Conservation (phyloP, 306 rosid species). For the Vigna mungo region DNA sequence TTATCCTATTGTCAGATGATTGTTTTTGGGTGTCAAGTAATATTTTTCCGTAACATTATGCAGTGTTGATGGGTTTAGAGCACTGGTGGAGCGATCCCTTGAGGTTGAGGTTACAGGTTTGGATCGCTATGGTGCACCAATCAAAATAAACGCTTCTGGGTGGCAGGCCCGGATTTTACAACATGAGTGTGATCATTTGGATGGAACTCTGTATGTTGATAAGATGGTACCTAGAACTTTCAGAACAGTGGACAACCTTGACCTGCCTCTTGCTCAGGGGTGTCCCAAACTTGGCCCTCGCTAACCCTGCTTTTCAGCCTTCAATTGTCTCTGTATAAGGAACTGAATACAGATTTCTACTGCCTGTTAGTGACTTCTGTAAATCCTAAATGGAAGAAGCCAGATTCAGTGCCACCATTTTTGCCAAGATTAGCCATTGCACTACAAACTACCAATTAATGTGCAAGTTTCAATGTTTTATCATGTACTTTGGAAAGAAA, state of each 20-base stretch:
- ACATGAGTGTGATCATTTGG: constrained; percentile 94
- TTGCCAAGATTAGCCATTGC: constrained; percentile 22
- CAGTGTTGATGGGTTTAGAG: constrained; percentile 90
- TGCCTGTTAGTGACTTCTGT: background rate
- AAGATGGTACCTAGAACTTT: constrained; percentile 87
- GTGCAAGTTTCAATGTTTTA: constrained; percentile 27
- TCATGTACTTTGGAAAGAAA: background rate
- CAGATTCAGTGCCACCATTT: constrained; percentile 11
- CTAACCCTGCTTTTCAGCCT: constrained; percentile 36
- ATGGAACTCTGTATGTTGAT: constrained; percentile 86
- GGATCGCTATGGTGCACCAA: constrained; percentile 74
- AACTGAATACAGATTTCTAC: constrained; percentile 15
- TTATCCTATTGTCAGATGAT: too few relatives aligned
- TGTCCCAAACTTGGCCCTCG: constrained; percentile 78
- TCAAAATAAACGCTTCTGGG: constrained; percentile 74
- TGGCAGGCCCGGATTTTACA: constrained; percentile 97
- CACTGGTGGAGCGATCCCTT: constrained; percentile 78
- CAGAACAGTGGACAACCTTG: constrained; percentile 73
- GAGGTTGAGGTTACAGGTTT: constrained; percentile 86
- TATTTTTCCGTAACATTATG: constrained; percentile 29
- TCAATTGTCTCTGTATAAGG: background rate
- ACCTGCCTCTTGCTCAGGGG: constrained; percentile 81
- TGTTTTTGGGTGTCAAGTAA: too few relatives aligned
- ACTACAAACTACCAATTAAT: background rate
- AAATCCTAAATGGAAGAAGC: background rate